Conservation (phyloP, 306 rosid genomes). For the Mucuna pruriens region DNA sequence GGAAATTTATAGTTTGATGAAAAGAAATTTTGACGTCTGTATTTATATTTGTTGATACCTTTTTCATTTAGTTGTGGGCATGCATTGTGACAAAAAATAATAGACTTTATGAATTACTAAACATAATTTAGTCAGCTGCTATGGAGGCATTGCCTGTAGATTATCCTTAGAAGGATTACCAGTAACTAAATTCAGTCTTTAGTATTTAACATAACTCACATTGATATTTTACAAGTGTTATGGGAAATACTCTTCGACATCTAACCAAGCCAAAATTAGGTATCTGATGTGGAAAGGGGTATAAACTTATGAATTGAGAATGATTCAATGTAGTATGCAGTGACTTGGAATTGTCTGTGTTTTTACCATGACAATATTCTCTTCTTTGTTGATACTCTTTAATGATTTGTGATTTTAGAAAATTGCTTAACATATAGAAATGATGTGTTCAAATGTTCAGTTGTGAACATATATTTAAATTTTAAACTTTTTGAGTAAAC, state of each 20-base stretch:
- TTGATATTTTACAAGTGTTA: neutral
- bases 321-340: neutral
- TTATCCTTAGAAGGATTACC: neutral
- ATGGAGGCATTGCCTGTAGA: neutral
- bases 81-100: neutral
- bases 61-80: neutral
- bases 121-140: neutral
- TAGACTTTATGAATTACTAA: neutral
- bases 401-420: neutral
- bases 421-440: conserved; percentile 2
- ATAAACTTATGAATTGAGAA: neutral
- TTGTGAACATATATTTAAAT: neutral
- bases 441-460: neutral
- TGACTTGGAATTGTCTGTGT: neutral
- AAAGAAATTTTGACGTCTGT: neutral
- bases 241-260: neutral
- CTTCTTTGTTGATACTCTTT: neutral
- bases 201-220: neutral
- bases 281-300: neutral
- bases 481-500: conserved; percentile 1
- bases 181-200: neutral
- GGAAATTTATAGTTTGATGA: neutral
- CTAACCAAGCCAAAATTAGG: neutral
- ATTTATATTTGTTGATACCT: neutral
- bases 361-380: neutral